Base-by-base conservation (phyloP, 768 basidiomycete species). In the Udeniomyces megalosporus region DNA sequence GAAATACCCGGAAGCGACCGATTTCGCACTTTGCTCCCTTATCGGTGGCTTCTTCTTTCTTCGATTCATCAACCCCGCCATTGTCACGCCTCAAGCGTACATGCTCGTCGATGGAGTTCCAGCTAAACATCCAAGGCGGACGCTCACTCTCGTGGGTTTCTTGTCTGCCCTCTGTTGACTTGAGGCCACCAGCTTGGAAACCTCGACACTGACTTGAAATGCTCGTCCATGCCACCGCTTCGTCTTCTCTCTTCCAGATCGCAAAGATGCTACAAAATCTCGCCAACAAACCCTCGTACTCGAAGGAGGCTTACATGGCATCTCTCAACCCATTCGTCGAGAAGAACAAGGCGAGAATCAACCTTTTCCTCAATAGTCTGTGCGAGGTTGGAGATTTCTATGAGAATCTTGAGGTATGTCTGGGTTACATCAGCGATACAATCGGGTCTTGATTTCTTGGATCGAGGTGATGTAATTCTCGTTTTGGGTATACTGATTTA, bases 41-140 rank as follows among this genome's bases (percentile, higher is more conserved):
- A 99, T 99, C 66, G 95, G 95, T 53, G 95, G 95, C 11, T 99
- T 99, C 78, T 99, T 99, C 81, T 99, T 99, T 81, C 83, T 99
- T 65, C 87, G 95, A 22, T 99, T 99, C 77, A 97, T 99, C 77
- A 99, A 99, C 70, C 95, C 95, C 2, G 95, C 95, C 2, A 89
- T 99, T 60, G 95, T 99, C 65, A 99, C 95, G 0, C 95, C 95
- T 0, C 95, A 99, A 72, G 95, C 95, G 32, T 99, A 97, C 74
- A 99, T 99, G 95, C 81, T 99, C 53, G 95, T 99, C 31, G 92
- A 97, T 72, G 88, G 87, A 54, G 88, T 93, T 15, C 95, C 95
- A 0, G 93, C 95, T 11, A 97, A 96, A 74, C 93, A 97, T 72
- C 95, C 95, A 29, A 80, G 95, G 55, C 82, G 95, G 70, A 99